Evolutionary conservation across 2,329 filamentous ascomycete genomes (phyloP).

Genomic region (Diaporthe citrichinensis): DNA sequence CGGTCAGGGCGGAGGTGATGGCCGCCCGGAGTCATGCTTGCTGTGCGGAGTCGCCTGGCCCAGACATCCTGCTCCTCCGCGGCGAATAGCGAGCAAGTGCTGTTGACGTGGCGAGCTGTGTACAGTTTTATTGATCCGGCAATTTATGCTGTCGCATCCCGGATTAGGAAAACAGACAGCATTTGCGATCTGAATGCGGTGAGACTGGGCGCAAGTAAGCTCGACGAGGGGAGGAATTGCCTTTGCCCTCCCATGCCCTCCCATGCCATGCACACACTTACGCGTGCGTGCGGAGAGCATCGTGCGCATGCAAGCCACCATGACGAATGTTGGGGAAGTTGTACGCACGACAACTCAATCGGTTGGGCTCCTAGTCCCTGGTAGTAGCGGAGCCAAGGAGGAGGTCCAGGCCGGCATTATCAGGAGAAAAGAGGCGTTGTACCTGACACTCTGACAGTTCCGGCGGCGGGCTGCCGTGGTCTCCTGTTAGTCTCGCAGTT

Average conservation of each 20-base stretch:
- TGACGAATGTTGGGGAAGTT: slow-evolving; percentile 33
- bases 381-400: slow-evolving; percentile 6
- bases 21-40: slow-evolving; percentile 11
- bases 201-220: slow-evolving; percentile 15
- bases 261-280: slow-evolving; percentile 1
- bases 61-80: neutral
- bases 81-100: slow-evolving; percentile 17
- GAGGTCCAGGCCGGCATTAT: neutral
- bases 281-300: slow-evolving; percentile 14
- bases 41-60: neutral
- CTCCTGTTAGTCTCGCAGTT: slow-evolving; percentile 23
- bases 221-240: neutral
- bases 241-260: neutral
- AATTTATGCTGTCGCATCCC: slow-evolving; percentile 19
- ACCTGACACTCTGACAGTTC: slow-evolving; percentile 36
- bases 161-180: slow-evolving; percentile 19
- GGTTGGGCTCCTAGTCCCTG: slow-evolving; percentile 27
- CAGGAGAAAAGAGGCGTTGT: slow-evolving; percentile 9
- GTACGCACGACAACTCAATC: slow-evolving; percentile 11
- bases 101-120: slow-evolving; percentile 12
- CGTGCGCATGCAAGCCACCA: slow-evolving; percentile 13
- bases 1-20: neutral
- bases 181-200: slow-evolving; percentile 26
- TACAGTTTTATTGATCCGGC: slow-evolving; percentile 13
- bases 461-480: neutral